Evolutionary conservation across 768 basidiomycete species (phyloP), one percentile per base, ranked within the genome.

Genomic region (Steccherinum ochraceum): DNA sequence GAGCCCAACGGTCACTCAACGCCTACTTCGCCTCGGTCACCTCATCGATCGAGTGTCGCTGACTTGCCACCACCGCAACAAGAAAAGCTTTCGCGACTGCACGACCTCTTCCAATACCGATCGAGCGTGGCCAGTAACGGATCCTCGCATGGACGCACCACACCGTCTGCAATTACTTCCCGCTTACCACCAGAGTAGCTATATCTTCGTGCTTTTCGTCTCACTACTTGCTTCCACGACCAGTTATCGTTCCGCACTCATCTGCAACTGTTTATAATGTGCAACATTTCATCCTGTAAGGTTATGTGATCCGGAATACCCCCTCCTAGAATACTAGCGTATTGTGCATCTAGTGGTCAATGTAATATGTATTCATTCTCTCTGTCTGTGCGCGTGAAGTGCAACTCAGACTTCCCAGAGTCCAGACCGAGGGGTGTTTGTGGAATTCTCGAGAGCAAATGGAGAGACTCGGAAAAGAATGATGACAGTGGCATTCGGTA

Each of bases 21-120:
- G 3, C 61, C 56, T 23, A 61, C 58, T 10, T 64, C 66, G 1
- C 64, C 66, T 3, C 56, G 58, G 21, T 67, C 66, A 13, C 66
- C 67, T 3, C 59, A 61, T 45, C 61, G 68, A 52, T 53, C 65
- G 44, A 62, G 64, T 45, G 45, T 62, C 23, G 55, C 63, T n/a
- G 64, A 65, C 23, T 54, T 63, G 4, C 58, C 64, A 18, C 57
- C 56, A 23, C 62, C 62, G 4, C 63, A 66, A 45, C 81, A 86
- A 58, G 84, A 89, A 49, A 83, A 81, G 60, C 63, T 90, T 25
- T 84, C 88, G 40, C 72, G 84, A 58, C 64, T 92, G 48, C 89
- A 91, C 62, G 81, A 87, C 61, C 74, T 91, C 55, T 92, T 91
- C 69, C 86, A 88, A 58, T 91, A 92, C 67, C 78, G 87, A 49